Conservation (phyloP, 1,284 basidiomycete genomes). For the Pseudozyma tsukubaensis region DNA sequence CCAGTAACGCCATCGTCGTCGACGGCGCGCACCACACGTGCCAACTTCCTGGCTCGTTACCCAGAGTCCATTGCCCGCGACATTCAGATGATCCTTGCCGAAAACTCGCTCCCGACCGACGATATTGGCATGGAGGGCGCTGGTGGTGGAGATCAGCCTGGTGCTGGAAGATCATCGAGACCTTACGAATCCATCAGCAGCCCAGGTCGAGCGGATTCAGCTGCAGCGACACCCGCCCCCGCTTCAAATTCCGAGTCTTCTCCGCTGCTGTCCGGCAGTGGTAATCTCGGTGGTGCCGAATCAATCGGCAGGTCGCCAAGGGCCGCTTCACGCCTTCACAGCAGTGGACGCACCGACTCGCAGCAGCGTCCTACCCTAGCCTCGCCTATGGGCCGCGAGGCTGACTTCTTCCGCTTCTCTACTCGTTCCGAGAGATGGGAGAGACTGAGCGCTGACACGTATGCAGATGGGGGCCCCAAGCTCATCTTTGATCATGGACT, state of each 20-base stretch:
- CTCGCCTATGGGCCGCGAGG: conserved; percentile 42
- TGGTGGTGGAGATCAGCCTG: conserved; percentile 14
- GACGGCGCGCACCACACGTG: conserved; percentile 32
- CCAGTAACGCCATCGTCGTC: conserved; percentile 41
- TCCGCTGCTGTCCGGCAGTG: conserved; percentile 21
- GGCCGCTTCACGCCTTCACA: conserved; percentile 21
- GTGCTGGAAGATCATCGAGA: conserved; percentile 6
- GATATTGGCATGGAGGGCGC: conserved; percentile 36
- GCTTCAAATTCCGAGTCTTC: conserved; percentile 35
- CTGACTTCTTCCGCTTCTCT: conserved; percentile 69
- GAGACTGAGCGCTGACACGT: conserved; percentile 62
- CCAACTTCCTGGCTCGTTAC: conserved; percentile 41
- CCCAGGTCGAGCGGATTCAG: conserved; percentile 2
- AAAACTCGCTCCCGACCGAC: conserved; percentile 22
- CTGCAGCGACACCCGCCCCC: conserved; percentile 22
- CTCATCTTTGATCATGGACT: conserved; percentile 84
- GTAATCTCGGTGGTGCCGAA: conserved; percentile 4
- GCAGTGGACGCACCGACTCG: conserved; percentile 19
- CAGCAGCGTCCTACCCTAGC: conserved; percentile 29
- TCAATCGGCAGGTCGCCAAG: conserved; percentile 26
- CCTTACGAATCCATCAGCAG: background rate
- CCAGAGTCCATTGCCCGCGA: conserved; percentile 43
- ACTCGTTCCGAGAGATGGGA: conserved; percentile 67
- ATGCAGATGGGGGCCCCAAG: conserved; percentile 76
- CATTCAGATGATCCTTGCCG: conserved; percentile 39